Base-by-base conservation (phyloP, 169 alveolate species). In the Besnoitia besnoiti region DNA sequence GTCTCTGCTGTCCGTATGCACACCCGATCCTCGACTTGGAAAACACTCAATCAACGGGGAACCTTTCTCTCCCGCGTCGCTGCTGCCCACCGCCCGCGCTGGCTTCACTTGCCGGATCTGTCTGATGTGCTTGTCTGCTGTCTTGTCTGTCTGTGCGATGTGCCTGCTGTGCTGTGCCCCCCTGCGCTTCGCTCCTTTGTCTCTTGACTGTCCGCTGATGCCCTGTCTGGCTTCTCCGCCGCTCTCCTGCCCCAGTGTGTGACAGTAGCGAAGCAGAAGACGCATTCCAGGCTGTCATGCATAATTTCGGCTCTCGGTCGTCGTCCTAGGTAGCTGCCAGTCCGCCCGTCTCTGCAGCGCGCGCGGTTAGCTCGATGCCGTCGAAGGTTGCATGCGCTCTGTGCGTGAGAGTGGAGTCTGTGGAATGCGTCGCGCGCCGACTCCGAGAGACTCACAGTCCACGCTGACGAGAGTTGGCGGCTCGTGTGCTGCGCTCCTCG, bases 11-110 rank as follows among this genome's bases (percentile, higher is more conserved):
- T 42, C 85, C 44, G 59, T 76, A 40, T 76, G 85, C 24, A 76
- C 51, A 42, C 59, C 85, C 51, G 85, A 19, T 76, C 27, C 30
- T 61, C 51, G 47, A 42, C 85, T 76, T 76, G 40, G 59, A 16
- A 42, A 42, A 42, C 85, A 42, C 85, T n/a, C 51, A 44, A 76
- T 19, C 51, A 51, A 82, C 46, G 24, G 73, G 62, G 61, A n/a
- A 51, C 35, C 39, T 76, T 76, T 49, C 89, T 82, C 89, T 82
- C 61, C 73, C 85, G 59, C 51, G n/a, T 76, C 51, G 33, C 59
- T n/a, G 85, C 59, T 42, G 47, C 51, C 24, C 47, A 76, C 47
- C 59, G 85, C 51, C 51, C 51, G 51, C 51, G 51, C n/a, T 30
- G n/a, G 27, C 76, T 61, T 61, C 30, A 30, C 27, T 27, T 61